These are phyloP conservation scores for Aspergillus bombycis DNA, from an alignment of 2,329 filamentous ascomycete species.

Conservation along the genomic window DNA sequence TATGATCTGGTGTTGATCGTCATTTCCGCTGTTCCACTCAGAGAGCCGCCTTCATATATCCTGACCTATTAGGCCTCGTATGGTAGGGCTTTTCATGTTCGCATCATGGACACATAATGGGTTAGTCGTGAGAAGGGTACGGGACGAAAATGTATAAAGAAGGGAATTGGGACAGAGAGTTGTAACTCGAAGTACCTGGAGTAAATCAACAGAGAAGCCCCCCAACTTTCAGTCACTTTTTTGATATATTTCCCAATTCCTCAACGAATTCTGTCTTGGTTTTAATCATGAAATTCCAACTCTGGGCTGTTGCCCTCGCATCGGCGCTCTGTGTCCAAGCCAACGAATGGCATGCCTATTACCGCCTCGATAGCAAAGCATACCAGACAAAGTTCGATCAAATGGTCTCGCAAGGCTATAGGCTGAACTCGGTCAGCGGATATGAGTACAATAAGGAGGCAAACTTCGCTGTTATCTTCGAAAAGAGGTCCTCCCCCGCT, in stretches of 20 bases:
- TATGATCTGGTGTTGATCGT: conserved; percentile 1
- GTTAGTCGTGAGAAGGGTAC: background rate
- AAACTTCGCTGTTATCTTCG: conserved; percentile 19
- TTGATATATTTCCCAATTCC: background rate
- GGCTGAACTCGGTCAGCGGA: conserved; percentile 16
- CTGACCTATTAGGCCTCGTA: background rate
- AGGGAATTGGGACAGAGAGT: background rate
- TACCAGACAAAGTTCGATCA: conserved; percentile 17
- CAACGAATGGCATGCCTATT: conserved; percentile 18
- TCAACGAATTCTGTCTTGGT: background rate
- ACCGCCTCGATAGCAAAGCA: conserved; percentile 14
- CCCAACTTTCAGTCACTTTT: background rate
- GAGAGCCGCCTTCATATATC: background rate
- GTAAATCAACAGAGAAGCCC: background rate
- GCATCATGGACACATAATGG: background rate
- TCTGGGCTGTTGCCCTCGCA: conserved; percentile 5
- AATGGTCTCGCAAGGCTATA: conserved; percentile 13
- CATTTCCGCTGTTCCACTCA: background rate
- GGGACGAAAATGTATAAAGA: background rate
- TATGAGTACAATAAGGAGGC: conserved; percentile 13
- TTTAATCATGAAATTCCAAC: conserved; percentile 11
- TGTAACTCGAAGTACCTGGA: background rate
- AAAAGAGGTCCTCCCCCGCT: conserved; percentile 10
- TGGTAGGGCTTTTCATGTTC: background rate
- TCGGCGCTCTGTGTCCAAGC: conserved; percentile 13